phyloP scores from a whole-genome alignment of 1,284 basidiomycete genomes.

The Moesziomyces sp. region DNA sequence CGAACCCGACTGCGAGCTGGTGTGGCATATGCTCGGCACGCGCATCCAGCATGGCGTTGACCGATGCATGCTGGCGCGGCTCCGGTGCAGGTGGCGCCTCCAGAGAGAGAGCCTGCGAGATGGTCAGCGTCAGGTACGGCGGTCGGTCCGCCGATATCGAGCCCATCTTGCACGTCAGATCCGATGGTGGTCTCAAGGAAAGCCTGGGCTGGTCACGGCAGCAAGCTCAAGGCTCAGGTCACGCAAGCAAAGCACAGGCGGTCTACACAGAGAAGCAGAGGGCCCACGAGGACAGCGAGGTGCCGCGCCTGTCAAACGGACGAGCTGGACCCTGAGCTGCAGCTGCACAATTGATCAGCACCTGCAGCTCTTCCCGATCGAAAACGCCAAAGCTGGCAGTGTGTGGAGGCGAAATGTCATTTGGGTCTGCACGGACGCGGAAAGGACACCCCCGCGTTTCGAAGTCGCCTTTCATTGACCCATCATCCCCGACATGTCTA shows the following conservation, averaged over 20 bases:
- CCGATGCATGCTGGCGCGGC: slow-evolving; percentile 64
- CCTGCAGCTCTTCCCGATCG: not conserved
- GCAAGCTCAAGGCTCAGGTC: not conserved
- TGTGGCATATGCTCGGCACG: slow-evolving; percentile 63
- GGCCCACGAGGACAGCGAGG: not conserved
- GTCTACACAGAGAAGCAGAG: too few relatives aligned
- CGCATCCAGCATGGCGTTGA: slow-evolving; percentile 67
- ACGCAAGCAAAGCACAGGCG: not conserved
- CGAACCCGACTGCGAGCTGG: slow-evolving; percentile 68
- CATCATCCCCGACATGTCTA: too few relatives aligned
- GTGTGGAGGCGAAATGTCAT: not conserved
- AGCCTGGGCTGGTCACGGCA: not conserved
- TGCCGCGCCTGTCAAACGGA: not conserved
- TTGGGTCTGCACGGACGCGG: not conserved
- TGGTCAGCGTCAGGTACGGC: slow-evolving; percentile 47
- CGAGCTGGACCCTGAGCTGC: not conserved
- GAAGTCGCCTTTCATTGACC: too few relatives aligned
- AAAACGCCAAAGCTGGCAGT: not conserved
- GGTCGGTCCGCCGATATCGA: slow-evolving; percentile 21
- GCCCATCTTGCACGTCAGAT: slow-evolving; percentile 7
- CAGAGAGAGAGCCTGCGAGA: slow-evolving; percentile 41
- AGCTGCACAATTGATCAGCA: slow-evolving; percentile 1
- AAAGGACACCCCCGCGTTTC: too few relatives aligned
- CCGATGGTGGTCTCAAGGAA: not conserved
- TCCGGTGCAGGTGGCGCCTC: slow-evolving; percentile 48